A percentile compares a stretch with the other conserved stretches of the same genome.
Conservation (phyloP, 257 asterid genomes). For the Scutellaria minor region DNA sequence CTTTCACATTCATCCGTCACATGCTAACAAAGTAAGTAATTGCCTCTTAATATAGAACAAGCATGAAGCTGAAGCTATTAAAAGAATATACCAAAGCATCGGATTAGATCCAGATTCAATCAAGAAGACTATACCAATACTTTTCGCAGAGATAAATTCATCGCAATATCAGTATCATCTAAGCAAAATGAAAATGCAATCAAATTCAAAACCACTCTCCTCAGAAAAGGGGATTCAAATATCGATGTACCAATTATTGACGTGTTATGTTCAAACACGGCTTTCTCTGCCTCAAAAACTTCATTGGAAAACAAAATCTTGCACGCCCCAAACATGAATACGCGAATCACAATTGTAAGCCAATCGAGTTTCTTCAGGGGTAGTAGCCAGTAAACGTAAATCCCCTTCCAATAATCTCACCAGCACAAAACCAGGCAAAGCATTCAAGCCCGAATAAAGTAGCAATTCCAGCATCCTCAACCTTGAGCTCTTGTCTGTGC, state of each 20-base stretch:
- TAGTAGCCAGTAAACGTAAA: conserved; percentile 90
- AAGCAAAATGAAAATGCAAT: neutral
- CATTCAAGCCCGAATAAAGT: conserved; percentile 90
- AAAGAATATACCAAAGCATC: no score
- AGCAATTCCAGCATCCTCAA: conserved; percentile 89
- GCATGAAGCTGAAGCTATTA: no score
- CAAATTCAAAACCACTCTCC: conserved; percentile 35
- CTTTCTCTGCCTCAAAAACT: conserved; percentile 41
- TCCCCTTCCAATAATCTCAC: conserved; percentile 95
- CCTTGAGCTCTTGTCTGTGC: conserved; percentile 76
- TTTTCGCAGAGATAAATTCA: conserved; percentile 30
- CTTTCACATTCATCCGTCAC: no score
- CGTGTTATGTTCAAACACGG: conserved; percentile 22
- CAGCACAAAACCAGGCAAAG: conserved; percentile 96
- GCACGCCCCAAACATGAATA: conserved; percentile 32
- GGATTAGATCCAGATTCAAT: neutral
- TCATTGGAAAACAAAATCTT: conserved; percentile 38
- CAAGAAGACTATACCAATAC: conserved; percentile 27
- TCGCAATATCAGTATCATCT: conserved; percentile 30
- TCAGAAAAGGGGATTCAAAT: conserved; percentile 21
- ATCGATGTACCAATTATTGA: conserved; percentile 37
- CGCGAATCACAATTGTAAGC: conserved; percentile 35
- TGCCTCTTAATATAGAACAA: no score
- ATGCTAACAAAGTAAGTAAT: no score
- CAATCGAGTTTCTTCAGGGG: conserved; percentile 56